phyloP scores from a whole-genome alignment of 768 basidiomycete species.

The Tylopilus balloui region DNA sequence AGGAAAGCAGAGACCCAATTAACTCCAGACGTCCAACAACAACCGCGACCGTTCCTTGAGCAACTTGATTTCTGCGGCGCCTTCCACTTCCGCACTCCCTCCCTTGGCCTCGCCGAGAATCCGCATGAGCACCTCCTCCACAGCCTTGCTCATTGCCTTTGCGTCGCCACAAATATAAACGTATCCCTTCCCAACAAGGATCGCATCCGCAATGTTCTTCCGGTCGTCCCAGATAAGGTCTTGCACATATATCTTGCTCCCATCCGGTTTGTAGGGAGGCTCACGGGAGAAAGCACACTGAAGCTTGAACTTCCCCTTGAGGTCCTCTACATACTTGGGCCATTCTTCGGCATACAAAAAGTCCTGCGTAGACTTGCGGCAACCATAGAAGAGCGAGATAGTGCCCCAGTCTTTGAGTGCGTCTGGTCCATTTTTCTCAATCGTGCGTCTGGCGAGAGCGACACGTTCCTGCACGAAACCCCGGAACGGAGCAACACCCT shows the following conservation, averaged over 20 bases:
- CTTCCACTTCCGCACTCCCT: slow-evolving; percentile 82
- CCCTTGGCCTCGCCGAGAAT: slow-evolving; percentile 94
- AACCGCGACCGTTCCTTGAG: slow-evolving; percentile 91
- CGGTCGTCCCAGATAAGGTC: slow-evolving; percentile 89
- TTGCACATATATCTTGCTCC: slow-evolving; percentile 98
- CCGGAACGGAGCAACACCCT: slow-evolving; percentile 99
- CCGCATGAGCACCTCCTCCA: slow-evolving; percentile 81
- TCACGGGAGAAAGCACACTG: slow-evolving; percentile 90
- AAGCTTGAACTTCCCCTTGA: slow-evolving; percentile 88
- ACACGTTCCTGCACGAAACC: slow-evolving; percentile 98
- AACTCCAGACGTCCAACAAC: slow-evolving; percentile 89
- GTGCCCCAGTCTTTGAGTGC: slow-evolving; percentile 94
- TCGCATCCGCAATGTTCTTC: slow-evolving; percentile 78
- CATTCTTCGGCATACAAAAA: slow-evolving; percentile 96
- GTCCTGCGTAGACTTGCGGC: slow-evolving; percentile 83
- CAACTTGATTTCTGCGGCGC: slow-evolving; percentile 86
- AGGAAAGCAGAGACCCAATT: slow-evolving; percentile 16
- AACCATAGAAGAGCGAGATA: slow-evolving; percentile 95
- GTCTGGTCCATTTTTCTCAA: slow-evolving; percentile 93
- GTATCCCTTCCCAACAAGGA: slow-evolving; percentile 94
- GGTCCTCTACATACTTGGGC: slow-evolving; percentile 79
- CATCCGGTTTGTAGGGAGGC: slow-evolving; percentile 78
- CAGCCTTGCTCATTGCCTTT: slow-evolving; percentile 92
- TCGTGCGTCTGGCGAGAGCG: slow-evolving; percentile 87
- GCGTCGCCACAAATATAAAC: slow-evolving; percentile 97